phyloP scores from a whole-genome alignment of 2,329 filamentous ascomycete species.

The Penicillium sp. region DNA sequence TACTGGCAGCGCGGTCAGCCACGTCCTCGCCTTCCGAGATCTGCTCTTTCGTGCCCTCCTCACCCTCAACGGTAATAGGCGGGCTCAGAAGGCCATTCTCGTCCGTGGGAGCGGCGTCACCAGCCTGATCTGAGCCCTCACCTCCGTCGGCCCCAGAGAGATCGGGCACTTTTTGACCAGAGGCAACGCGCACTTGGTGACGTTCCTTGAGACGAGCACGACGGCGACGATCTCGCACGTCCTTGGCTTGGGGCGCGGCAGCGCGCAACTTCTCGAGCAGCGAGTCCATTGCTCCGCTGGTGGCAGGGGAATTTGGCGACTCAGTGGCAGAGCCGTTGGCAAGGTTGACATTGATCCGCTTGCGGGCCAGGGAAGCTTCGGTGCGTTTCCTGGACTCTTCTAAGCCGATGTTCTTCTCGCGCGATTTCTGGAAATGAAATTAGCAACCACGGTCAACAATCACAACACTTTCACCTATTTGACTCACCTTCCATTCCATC shows the following conservation, averaged over 20 bases:
- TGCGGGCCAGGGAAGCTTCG: slow-evolving; percentile 90
- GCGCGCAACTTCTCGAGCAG: slow-evolving; percentile 92
- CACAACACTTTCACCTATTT: slow-evolving; percentile 1
- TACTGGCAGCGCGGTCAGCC: slow-evolving; percentile 77
- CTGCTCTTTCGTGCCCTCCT: slow-evolving; percentile 36
- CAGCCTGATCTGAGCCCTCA: slow-evolving; percentile 50
- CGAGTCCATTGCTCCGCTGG: slow-evolving; percentile 92
- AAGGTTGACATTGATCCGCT: slow-evolving; percentile 65
- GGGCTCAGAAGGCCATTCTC: slow-evolving; percentile 54
- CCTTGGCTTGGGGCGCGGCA: slow-evolving; percentile 84
- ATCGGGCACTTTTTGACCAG: slow-evolving; percentile 85
- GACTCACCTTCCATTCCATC: slow-evolving; percentile 78
- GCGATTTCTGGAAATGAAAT: slow-evolving; percentile 64
- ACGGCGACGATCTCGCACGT: slow-evolving; percentile 84
- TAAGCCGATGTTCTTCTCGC: slow-evolving; percentile 81
- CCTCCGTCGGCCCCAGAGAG: slow-evolving; percentile 57
- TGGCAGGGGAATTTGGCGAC: slow-evolving; percentile 65
- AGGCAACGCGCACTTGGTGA: slow-evolving; percentile 86
- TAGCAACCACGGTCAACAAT: slow-evolving; percentile 4
- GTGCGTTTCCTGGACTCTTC: slow-evolving; percentile 85
- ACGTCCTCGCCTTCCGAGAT: slow-evolving; percentile 67
- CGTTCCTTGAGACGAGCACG: slow-evolving; percentile 86
- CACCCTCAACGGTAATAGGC: slow-evolving; percentile 38
- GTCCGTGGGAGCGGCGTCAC: slow-evolving; percentile 35
- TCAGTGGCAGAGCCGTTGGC: slow-evolving; percentile 58